These are phyloP conservation scores for Phytopythium oedochilum DNA, from an alignment of 352 stramenopile genomes.

Conservation along the genomic window DNA sequence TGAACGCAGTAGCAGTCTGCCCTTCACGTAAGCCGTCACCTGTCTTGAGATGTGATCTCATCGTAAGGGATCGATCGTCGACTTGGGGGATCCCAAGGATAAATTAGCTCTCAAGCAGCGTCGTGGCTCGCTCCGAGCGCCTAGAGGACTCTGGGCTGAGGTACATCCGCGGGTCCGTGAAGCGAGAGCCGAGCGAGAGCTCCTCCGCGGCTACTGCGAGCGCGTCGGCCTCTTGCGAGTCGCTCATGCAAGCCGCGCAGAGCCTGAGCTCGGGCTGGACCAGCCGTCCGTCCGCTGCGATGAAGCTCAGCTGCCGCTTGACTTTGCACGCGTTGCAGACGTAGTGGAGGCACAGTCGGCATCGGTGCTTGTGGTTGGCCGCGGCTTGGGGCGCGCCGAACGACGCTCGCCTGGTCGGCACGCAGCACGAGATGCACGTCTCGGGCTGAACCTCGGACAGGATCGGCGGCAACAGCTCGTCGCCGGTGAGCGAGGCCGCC, in stretches of 20 bases:
- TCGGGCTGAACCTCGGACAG: conserved; percentile 5
- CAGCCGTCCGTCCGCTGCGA: conserved; percentile 13
- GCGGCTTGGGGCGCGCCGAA: background rate
- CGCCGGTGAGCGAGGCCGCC: background rate
- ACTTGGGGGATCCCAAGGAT: too few species aligned
- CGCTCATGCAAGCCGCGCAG: conserved; percentile 19
- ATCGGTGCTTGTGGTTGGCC: conserved; percentile 17
- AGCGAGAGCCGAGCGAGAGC: conserved; percentile 8
- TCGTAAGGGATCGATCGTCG: too few species aligned
- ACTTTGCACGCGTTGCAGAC: conserved; percentile 26
- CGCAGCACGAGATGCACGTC: conserved; percentile 19
- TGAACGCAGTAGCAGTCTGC: too few species aligned
- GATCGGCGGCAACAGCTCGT: conserved; percentile 10
- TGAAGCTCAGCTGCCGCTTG: conserved; percentile 21
- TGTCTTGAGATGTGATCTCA: too few species aligned
- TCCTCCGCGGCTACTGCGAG: conserved; percentile 20
- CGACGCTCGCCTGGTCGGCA: background rate
- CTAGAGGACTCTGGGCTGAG: conserved; percentile 2
- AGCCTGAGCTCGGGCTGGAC: conserved; percentile 17
- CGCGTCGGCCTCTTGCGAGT: conserved; percentile 14
- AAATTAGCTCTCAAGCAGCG: background rate
- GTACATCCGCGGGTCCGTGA: conserved; percentile 8
- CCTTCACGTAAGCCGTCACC: too few species aligned
- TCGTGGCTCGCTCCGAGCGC: background rate
- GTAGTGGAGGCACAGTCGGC: conserved; percentile 25